These are phyloP conservation scores for Bremia lactucae DNA, from an alignment of 352 stramenopile species.

Conservation along the genomic window DNA sequence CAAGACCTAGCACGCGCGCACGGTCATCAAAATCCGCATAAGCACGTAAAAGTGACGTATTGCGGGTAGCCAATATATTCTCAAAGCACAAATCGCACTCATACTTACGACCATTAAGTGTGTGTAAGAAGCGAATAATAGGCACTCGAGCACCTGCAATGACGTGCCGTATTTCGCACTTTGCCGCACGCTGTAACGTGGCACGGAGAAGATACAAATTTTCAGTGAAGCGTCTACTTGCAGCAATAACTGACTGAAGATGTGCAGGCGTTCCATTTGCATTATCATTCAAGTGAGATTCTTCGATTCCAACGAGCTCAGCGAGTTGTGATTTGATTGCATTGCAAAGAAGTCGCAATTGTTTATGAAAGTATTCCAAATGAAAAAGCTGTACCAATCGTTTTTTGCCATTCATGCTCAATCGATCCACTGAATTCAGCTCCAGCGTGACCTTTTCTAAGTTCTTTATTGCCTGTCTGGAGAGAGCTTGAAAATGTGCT, in stretches of 20 bases:
- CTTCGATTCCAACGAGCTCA: constrained; percentile 1
- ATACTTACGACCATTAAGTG: constrained; percentile 24
- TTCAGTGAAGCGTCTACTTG: constrained; percentile 27
- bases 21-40: constrained; percentile 73
- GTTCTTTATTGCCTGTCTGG: constrained; percentile 35
- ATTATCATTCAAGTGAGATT: constrained; percentile 2
- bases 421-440: constrained; percentile 25
- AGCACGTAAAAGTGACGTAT: constrained; percentile 67
- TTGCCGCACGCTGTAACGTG: constrained; percentile 31
- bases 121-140: constrained; percentile 70
- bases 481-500: constrained; percentile 30
- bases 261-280: constrained; percentile 11
- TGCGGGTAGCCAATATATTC: constrained; percentile 69
- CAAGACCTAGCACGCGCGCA: constrained; percentile 84
- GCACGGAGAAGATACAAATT: constrained; percentile 40
- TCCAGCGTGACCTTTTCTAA: constrained; percentile 32
- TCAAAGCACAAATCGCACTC: constrained; percentile 82
- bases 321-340: constrained; percentile 24
- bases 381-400: constrained; percentile 21
- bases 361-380: constrained; percentile 34
- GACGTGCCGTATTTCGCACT: constrained; percentile 53
- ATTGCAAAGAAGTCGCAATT: constrained; percentile 23
- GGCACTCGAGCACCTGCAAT: constrained; percentile 62
- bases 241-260: constrained; percentile 29
- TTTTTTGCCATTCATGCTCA: constrained; percentile 22